Conservation (phyloP, 805 yeast species). For the Monosporozyma unispora region DNA sequence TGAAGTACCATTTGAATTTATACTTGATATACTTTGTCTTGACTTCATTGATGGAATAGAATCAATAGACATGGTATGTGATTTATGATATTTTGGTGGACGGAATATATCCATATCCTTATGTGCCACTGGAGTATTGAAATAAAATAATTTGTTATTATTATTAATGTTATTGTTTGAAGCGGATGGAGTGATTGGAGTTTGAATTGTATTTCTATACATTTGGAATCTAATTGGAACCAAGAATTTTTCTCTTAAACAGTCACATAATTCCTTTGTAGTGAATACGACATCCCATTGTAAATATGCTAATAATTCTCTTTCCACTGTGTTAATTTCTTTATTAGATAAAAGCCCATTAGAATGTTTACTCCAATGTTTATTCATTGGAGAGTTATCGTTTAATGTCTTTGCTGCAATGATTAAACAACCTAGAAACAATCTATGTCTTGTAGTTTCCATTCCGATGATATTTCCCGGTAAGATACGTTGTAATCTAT, state of each 20-base stretch:
- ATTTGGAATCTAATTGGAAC: constrained; percentile 51
- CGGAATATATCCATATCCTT: not conserved
- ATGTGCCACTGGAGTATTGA: not conserved
- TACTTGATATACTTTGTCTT: not conserved
- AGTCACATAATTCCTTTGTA: constrained; percentile 58
- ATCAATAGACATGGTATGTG: constrained; percentile 1
- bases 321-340: constrained; percentile 87
- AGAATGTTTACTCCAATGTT: constrained; percentile 93
- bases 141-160: not conserved
- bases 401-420: constrained; percentile 89
- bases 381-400: constrained; percentile 91
- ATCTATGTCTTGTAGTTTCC: constrained; percentile 85
- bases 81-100: not conserved
- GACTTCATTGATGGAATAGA: not conserved
- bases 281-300: constrained; percentile 78
- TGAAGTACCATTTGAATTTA: not conserved
- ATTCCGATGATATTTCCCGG: constrained; percentile 89
- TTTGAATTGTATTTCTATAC: constrained; percentile 1
- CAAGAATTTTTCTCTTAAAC: constrained; percentile 60
- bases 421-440: constrained; percentile 80
- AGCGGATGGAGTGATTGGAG: not conserved
- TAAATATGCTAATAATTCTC: constrained; percentile 72
- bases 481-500: constrained; percentile 62
- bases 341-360: constrained; percentile 67
- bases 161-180: too few relatives aligned